phyloP scores from a whole-genome alignment of 2,329 filamentous ascomycete genomes.

The Ilyonectria robusta region DNA sequence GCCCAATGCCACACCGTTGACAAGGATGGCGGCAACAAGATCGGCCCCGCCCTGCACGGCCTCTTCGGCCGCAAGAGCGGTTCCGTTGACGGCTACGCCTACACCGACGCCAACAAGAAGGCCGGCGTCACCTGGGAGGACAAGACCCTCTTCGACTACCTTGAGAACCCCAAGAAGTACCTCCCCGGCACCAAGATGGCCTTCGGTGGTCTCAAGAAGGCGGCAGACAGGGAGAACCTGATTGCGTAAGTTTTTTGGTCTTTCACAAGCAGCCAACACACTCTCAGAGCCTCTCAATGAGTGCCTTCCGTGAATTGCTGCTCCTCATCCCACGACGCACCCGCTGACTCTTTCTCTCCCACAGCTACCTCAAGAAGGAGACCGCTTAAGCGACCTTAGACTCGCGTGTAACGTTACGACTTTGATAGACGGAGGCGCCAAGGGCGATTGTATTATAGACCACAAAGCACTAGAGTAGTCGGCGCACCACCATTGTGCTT shows the following conservation, averaged over 20 bases:
- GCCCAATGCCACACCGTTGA: conserved; percentile 98
- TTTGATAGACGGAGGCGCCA: conserved; percentile 54
- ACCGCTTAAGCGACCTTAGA: conserved; percentile 71
- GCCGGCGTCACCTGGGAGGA: conserved; percentile 94
- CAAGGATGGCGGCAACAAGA: conserved; percentile 93
- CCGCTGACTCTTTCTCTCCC: conserved; percentile 42
- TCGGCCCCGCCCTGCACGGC: conserved; percentile 96
- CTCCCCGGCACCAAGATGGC: conserved; percentile 99
- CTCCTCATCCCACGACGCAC: background rate
- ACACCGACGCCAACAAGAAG: conserved; percentile 99
- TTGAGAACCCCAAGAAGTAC: conserved; percentile 99
- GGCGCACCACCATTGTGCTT: conserved; percentile 50
- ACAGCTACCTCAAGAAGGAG: conserved; percentile 77
- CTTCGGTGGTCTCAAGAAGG: conserved; percentile 99
- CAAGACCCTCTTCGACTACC: conserved; percentile 92
- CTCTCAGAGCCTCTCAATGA: conserved; percentile 5
- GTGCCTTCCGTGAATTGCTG: background rate
- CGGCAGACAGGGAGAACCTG: conserved; percentile 98
- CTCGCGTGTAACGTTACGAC: conserved; percentile 54
- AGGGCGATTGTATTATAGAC: conserved; percentile 58
- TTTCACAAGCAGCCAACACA: background rate
- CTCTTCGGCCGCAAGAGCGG: conserved; percentile 98
- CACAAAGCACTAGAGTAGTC: conserved; percentile 51
- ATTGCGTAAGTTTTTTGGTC: conserved; percentile 82
- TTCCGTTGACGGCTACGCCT: conserved; percentile 91